Conservation (phyloP, 208 protist genomes). For the Acanthamoeba royreba region DNA sequence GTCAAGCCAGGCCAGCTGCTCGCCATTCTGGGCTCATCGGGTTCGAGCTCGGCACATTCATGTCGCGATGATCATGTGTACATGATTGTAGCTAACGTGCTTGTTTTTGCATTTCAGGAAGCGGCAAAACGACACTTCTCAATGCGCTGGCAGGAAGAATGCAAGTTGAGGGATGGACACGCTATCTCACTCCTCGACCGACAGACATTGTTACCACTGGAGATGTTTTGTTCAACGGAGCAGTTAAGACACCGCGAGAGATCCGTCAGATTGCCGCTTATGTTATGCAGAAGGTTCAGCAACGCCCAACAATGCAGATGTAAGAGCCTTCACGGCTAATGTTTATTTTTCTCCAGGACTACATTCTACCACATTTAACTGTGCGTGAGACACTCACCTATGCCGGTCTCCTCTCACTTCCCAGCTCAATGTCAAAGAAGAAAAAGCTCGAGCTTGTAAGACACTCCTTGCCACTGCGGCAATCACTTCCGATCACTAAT, state of each 20-base stretch:
- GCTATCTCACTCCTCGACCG: not conserved
- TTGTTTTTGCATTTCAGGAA: not conserved
- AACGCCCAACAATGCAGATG: not conserved
- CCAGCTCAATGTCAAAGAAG: not conserved
- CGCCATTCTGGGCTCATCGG: conserved; percentile 55
- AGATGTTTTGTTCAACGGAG: not conserved
- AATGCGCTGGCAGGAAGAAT: not conserved
- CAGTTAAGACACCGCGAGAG: not conserved
- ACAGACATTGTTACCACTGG: not conserved
- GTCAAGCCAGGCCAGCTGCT: conserved; percentile 46
- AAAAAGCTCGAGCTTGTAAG: not conserved
- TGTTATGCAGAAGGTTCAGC: conserved; percentile 55
- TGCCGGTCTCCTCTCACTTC: not conserved
- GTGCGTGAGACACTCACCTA: conserved; percentile 50
- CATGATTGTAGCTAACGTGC: too few species aligned
- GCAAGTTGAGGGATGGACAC: not conserved
- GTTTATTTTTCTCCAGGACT: not conserved
- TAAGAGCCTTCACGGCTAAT: not conserved
- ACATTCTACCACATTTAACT: conserved; percentile 50
- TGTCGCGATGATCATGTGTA: too few species aligned
- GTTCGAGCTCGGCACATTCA: not conserved
- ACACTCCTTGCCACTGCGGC: too few species aligned
- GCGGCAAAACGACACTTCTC: conserved; percentile 12
- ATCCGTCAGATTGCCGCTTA: conserved; percentile 19
- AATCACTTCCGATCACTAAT: too few species aligned